Conservation (phyloP, 163 green algal species). For the Chlamydomonas reinhardtii region DNA sequence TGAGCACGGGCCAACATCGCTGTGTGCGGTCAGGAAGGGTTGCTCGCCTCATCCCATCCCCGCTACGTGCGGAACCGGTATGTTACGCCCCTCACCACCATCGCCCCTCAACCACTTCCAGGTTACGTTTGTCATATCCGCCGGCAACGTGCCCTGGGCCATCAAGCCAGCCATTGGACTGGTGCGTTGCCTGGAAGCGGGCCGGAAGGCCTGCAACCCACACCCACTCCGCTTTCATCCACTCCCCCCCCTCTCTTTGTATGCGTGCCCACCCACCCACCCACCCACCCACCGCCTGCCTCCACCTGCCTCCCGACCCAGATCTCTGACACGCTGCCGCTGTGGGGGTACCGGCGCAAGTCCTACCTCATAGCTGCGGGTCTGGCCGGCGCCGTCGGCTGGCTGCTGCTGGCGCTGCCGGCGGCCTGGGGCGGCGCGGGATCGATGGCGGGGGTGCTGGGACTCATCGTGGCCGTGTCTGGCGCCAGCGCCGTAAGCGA, state of each 20-base stretch:
- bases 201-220: too few relatives aligned
- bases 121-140: conserved; percentile 66
- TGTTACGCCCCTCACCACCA: too few relatives aligned
- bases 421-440: neutral
- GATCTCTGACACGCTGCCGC: conserved; percentile 80
- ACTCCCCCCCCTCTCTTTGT: too few relatives aligned
- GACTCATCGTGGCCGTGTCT: conserved; percentile 71
- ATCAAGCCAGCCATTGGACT: conserved; percentile 93
- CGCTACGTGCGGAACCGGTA: too few relatives aligned
- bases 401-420: conserved; percentile 61
- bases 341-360: conserved; percentile 86
- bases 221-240: too few relatives aligned
- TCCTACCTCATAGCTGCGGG: conserved; percentile 4
- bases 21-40: too few relatives aligned
- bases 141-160: conserved; percentile 75
- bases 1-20: too few relatives aligned
- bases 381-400: conserved; percentile 47
- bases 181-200: conserved; percentile 39
- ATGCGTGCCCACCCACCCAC: too few relatives aligned
- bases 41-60: too few relatives aligned
- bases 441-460: neutral
- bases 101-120: too few relatives aligned
- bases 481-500: conserved; percentile 86
- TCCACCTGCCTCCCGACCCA: too few relatives aligned
- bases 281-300: too few relatives aligned